These are phyloP conservation scores for Rhodotorula kratochvilovae DNA, from an alignment of 768 basidiomycete species.

Conservation along the genomic window DNA sequence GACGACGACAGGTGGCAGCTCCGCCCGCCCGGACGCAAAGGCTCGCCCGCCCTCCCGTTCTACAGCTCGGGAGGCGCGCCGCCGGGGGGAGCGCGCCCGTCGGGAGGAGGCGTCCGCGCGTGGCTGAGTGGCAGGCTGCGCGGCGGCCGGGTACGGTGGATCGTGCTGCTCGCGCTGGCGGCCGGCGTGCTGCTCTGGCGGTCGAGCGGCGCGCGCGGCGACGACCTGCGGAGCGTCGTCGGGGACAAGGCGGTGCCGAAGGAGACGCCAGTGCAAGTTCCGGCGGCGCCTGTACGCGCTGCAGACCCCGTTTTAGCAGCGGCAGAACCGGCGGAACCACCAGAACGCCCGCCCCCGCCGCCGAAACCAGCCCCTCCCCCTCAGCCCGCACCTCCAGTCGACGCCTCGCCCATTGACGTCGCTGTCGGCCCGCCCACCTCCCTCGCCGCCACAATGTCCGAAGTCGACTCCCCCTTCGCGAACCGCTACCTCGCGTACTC, in stretches of 20 bases:
- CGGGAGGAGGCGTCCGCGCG: not conserved
- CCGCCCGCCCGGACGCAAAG: not conserved
- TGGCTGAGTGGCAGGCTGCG: not conserved
- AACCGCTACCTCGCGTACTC: conserved; percentile 63
- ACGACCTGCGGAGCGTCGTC: no score
- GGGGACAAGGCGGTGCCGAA: not conserved
- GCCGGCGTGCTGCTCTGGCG: not conserved
- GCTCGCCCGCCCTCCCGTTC: not conserved
- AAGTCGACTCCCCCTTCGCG: not conserved
- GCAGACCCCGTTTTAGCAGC: not conserved
- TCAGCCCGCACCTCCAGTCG: not conserved
- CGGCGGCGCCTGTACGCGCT: not conserved
- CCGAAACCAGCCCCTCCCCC: not conserved
- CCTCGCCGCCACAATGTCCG: not conserved
- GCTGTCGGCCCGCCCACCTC: not conserved
- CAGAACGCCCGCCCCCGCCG: not conserved
- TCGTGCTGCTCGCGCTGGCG: not conserved
- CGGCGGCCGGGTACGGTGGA: not conserved
- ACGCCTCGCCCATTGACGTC: conserved; percentile 16
- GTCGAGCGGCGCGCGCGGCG: not conserved
- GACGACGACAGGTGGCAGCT: not conserved
- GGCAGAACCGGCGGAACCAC: not conserved
- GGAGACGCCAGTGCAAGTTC: not conserved
- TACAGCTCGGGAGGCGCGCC: not conserved
- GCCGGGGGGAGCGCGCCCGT: not conserved